These are phyloP conservation scores for Candida sp. DNA, from an alignment of 1,139 yeast genomes.

Conservation along the genomic window DNA sequence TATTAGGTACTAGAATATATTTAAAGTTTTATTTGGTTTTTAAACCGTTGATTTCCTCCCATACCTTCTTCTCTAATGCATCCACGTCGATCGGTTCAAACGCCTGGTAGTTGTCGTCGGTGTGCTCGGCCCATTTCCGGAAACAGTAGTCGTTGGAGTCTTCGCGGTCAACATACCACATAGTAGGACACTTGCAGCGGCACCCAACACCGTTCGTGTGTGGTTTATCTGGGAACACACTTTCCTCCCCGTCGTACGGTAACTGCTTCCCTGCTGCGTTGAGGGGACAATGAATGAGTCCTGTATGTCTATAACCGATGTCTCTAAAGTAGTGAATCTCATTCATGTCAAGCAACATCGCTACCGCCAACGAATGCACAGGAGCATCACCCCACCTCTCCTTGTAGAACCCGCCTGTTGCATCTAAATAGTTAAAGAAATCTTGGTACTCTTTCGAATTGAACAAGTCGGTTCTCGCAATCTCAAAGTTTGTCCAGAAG, in stretches of 20 bases:
- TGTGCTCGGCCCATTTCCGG: constrained; percentile 54
- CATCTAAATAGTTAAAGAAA: constrained; percentile 70
- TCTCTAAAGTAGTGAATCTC: constrained; percentile 91
- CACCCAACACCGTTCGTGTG: constrained; percentile 73
- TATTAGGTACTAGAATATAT: constrained; percentile 1
- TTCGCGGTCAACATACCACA: constrained; percentile 52
- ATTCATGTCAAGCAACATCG: constrained; percentile 64
- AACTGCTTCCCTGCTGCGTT: constrained; percentile 57
- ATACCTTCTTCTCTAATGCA: constrained; percentile 34
- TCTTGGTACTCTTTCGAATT: constrained; percentile 62
- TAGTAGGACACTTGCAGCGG: constrained; percentile 77
- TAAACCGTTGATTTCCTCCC: constrained; percentile 23
- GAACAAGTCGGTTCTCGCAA: constrained; percentile 80
- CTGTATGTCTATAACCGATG: constrained; percentile 84
- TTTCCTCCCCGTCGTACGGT: constrained; percentile 40
- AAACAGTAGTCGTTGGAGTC: constrained; percentile 58
- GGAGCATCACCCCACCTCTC: constrained; percentile 99
- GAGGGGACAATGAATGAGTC: constrained; percentile 82
- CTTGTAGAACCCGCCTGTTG: constrained; percentile 78
- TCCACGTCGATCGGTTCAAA: constrained; percentile 35
- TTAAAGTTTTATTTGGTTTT: background rate
- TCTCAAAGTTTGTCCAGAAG: constrained; percentile 95
- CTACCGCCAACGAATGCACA: constrained; percentile 83
- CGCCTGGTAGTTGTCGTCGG: constrained; percentile 35
- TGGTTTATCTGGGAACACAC: constrained; percentile 47